Evolutionary conservation across 345 rosid species (phyloP), one percentile per base, ranked within the genome.

Genomic region (Salix koriyanagi): DNA sequence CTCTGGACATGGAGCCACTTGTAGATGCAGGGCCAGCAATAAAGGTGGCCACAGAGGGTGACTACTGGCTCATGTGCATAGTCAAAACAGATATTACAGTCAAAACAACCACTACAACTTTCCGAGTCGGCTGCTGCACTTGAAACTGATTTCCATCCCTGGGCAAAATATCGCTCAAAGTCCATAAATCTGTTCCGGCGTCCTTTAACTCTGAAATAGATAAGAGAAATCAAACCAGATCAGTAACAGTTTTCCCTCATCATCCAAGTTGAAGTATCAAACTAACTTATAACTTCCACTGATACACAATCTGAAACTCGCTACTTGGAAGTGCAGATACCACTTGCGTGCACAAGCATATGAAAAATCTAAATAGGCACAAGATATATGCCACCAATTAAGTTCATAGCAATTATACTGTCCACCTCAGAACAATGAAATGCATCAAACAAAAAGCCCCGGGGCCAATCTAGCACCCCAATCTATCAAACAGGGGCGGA

Each of bases 21-120:
- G 83, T 93, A 90, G 77, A 96, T 91, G 87, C 98, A 96, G 25
- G 97, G 93, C 99, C 99, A 96, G 86, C 99, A 96, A 83, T 91
- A 96, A 64, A 96, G 89, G 85, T 96, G 99, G 42, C 99, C 99
- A 39, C 98, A 96, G 71, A 87, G 90, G 36, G 98, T 93, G 69
- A 96, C 98, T 74, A 96, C 96, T 0, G 99, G 99, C 50, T 96
- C 99, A 0, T 62, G 85, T 5, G 93, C 98, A 67, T 71, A 86
- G 52, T 96, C 98, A 19, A 96, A 80, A 70, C 99, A 96, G 83
- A 96, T 93, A 69, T 89, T 91, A 84, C 99, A 96, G 82, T 93
- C 96, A 74, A 93, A 96, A 85, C 90, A 85, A 77, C 93, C 96
- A 28, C 79, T 81, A 41, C 76, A 75, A 77, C 71, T 79, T 70